phyloP scores from a whole-genome alignment of 2,329 filamentous ascomycete species.

The Hansfordia pulvinata region DNA sequence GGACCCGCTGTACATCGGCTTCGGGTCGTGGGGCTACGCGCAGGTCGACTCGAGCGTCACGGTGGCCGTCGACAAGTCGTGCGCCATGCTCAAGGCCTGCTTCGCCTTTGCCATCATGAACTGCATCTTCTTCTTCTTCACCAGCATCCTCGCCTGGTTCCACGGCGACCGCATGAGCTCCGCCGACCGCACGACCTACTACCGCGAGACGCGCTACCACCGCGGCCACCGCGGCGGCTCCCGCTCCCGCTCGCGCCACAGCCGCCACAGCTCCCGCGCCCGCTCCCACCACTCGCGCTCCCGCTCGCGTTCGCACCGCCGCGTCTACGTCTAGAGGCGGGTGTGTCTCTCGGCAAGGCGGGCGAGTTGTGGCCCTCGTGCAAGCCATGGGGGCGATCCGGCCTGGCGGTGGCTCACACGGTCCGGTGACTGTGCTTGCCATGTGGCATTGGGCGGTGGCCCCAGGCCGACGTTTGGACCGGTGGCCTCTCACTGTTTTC shows the following conservation, averaged over 20 bases:
- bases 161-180: constrained; percentile 31
- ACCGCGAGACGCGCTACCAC: constrained; percentile 34
- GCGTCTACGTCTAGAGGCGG: constrained; percentile 33
- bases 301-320: constrained; percentile 33
- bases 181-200: constrained; percentile 19
- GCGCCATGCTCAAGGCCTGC: constrained; percentile 80
- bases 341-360: no score
- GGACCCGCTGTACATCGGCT: constrained; percentile 37
- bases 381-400: no score
- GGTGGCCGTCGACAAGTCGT: constrained; percentile 53
- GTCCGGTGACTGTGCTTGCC: no score
- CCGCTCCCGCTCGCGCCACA: constrained; percentile 20
- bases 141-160: constrained; percentile 53
- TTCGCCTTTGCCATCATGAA: constrained; percentile 91
- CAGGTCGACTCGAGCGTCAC: constrained; percentile 21
- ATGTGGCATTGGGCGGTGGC: no score
- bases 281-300: constrained; percentile 3
- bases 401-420: no score
- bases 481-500: no score
- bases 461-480: no score
- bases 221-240: constrained; percentile 26
- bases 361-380: no score
- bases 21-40: constrained; percentile 49
- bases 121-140: constrained; percentile 65
- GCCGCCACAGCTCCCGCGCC: constrained; percentile 20